Base-by-base conservation (phyloP, 352 stramenopile species). In the Globisporangium acanthophoron region DNA sequence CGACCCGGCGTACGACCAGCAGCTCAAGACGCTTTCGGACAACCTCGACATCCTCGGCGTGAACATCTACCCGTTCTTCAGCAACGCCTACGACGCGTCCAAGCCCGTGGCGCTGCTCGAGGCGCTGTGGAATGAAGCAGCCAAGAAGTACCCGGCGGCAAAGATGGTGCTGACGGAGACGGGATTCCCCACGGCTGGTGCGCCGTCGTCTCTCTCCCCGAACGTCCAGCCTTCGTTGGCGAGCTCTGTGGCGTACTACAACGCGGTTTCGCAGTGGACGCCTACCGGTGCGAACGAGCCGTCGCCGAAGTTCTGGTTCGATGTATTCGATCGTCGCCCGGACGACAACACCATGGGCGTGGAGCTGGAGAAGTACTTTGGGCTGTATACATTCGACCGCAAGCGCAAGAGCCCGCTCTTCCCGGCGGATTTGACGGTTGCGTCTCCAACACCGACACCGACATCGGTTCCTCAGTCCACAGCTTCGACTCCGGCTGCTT, bases 341-440 rank as follows among this genome's bases (percentile, higher is more conserved):
- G 67, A 65, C 24, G 70, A 75, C 43, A 59, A 31, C 1, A 48
- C 54, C 13, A 51, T 73, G 51, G 33, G 53, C 2, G 64, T 62
- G 7, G 69, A 82, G 47, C 69, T 73, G 11, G 78, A 88, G 55
- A 65, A 63, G 50, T 69, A 81, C 59, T 88, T 88, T 61, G 78
- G 78, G 37, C 67, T 86, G 37, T 83, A 74, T 60, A 81, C 69
- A 52, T 70, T 70, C 62, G 65, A 75, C 54, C 68, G 67, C 40
- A 44, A 79, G 52, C 54, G 69, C 35, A 88, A 88, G 61, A 73
- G 62, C 27, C 47, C 64, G 27, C 45, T 66, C 13, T 78, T 68
- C 27, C 66, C 74, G 37, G 43, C n/a, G 2, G 20, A 54, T 3
- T 33, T 57, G 39, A 39, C 35, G 12, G 40, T 35, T 29, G 46